phyloP scores from a whole-genome alignment of 2,329 filamentous ascomycete species.

The Fusarium sp. region DNA sequence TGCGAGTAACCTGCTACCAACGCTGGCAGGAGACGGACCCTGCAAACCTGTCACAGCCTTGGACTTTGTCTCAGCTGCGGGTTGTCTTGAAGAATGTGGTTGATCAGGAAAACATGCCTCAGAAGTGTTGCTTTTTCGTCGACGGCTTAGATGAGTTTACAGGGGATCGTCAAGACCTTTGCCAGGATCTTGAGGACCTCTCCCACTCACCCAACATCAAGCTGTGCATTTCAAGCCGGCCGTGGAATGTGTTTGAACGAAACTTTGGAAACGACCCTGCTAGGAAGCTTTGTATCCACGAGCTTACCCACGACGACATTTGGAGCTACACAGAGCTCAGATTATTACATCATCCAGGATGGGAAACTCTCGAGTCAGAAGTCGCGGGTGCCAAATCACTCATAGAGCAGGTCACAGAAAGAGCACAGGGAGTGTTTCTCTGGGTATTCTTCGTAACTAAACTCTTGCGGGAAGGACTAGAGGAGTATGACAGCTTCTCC shows the following conservation, averaged over 20 bases:
- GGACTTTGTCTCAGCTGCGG: background rate
- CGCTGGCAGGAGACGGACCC: background rate
- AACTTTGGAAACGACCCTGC: background rate
- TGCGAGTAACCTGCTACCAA: background rate
- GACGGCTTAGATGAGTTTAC: background rate
- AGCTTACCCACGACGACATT: background rate
- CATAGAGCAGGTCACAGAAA: background rate
- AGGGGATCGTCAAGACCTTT: background rate
- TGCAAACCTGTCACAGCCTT: background rate
- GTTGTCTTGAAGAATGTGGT: background rate
- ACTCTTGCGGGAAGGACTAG: background rate
- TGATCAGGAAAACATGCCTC: background rate
- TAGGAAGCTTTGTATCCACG: background rate
- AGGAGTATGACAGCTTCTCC: background rate
- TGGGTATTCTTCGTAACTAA: background rate
- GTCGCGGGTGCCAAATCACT: background rate
- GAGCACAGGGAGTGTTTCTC: background rate
- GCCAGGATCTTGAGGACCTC: background rate
- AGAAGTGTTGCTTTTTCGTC: background rate
- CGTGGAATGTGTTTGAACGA: background rate
- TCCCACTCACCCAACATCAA: background rate
- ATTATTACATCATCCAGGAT: background rate
- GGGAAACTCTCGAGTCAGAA: background rate
- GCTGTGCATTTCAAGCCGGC: background rate
- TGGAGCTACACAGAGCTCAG: background rate